Base-by-base conservation (phyloP, 2,329 filamentous ascomycete species). In the Ophidiomyces ophidiicola region DNA sequence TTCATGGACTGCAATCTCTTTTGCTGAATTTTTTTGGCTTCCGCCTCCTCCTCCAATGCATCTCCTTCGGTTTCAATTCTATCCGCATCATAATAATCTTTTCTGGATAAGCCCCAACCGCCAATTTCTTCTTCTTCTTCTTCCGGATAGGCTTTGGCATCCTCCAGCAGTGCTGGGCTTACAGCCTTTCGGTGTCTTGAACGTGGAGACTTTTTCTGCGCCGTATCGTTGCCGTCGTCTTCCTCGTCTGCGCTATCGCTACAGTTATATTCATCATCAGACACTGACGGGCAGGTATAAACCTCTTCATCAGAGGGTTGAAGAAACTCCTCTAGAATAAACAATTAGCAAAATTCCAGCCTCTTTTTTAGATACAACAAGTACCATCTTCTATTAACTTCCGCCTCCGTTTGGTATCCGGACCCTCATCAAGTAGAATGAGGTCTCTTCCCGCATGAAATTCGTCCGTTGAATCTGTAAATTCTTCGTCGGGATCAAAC, bases 11-110 rank as follows among this genome's bases (percentile, higher is more conserved):
- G 72, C 17, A 96, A 62, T 56, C 90, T 88, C 69, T 94, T 94
- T 61, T 86, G 78, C 59, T 96, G 88, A 44, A 98, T 62, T 45
- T 85, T 72, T 58, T 80, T 78, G 2, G 88, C 90, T 58, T 98
- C 92, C 7, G 72, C 76, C 60, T 98, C 92, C 67, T 98, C 90
- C 54, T 90, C 87, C 21, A 92, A 62, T 0, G 90, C 90, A 60
- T 80, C 77, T 44, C 75, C 72, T 52, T 80, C 77, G 1, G 75
- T 79, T 52, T 80, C 74, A 42, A 80, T 78, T 6, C 66, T 66
- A 59, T 98, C 88, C 49, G 85, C 83, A 64, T 93, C 74, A 62
- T 98, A 98, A 63, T 94, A 93, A 51, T 94, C 88, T 45, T 81
- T 81, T 58, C 76, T 88, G 2, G 83, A 86, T 3, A 80, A 73